phyloP scores from a whole-genome alignment of 805 yeast species.

The Scheffersomyces amazonensis region DNA sequence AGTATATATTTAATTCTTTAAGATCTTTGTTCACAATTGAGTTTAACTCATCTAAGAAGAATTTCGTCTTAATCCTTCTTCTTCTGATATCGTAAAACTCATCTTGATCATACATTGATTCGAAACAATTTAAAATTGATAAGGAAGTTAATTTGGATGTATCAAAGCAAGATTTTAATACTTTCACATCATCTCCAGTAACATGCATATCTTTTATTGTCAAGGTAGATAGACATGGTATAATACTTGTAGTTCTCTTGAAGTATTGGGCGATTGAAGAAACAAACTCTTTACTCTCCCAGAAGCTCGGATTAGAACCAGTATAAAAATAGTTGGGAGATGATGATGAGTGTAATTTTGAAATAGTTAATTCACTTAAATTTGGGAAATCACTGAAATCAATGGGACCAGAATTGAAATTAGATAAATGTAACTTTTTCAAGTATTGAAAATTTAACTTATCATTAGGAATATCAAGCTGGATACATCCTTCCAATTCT shows the following conservation, averaged over 20 bases:
- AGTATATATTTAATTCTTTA: slow-evolving; percentile 4
- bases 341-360: slow-evolving; percentile 4
- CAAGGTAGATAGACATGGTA: slow-evolving; percentile 4
- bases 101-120: slow-evolving; percentile 3
- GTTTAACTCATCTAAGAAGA: slow-evolving; percentile 7
- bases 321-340: slow-evolving; percentile 2
- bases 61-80: slow-evolving; percentile 8
- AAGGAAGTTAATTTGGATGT: slow-evolving; percentile 3
- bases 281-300: slow-evolving; percentile 3
- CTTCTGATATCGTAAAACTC: slow-evolving; percentile 2
- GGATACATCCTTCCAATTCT: slow-evolving; percentile 7
- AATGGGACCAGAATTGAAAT: slow-evolving; percentile 9
- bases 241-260: neutral
- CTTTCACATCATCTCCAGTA: slow-evolving; percentile 5
- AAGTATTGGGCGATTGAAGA: slow-evolving; percentile 2
- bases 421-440: slow-evolving; percentile 12
- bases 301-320: slow-evolving; percentile 1
- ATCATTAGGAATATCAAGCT: slow-evolving; percentile 16
- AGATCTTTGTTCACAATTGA: slow-evolving; percentile 4
- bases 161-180: slow-evolving; percentile 5
- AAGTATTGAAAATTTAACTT: slow-evolving; percentile 8
- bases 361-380: slow-evolving; percentile 13
- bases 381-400: slow-evolving; percentile 9
- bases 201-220: slow-evolving; percentile 9
- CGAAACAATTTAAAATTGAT: slow-evolving; percentile 10